phyloP scores from a whole-genome alignment of 345 rosid species.

The Salix arbutifolia region DNA sequence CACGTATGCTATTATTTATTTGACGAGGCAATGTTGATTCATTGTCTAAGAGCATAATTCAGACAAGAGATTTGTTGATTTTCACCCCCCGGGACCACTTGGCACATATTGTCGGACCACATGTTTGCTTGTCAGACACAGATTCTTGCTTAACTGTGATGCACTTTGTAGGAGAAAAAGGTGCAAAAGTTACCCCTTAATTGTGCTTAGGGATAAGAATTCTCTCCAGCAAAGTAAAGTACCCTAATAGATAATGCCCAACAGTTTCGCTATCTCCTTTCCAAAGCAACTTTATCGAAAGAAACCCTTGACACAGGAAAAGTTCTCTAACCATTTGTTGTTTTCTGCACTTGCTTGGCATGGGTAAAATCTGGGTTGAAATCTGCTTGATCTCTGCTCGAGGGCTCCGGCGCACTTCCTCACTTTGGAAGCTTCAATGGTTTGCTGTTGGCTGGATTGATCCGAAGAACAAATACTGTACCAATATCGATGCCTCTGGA shows the following conservation, averaged over 20 bases:
- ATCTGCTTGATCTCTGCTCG: conserved; percentile 72
- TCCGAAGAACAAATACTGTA: conserved; percentile 78
- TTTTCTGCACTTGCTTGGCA: conserved; percentile 19
- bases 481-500: conserved; percentile 67
- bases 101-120: neutral
- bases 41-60: neutral
- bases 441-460: conserved; percentile 89
- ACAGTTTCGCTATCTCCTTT: conserved; percentile 4
- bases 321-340: neutral
- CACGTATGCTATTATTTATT: too few relatives aligned
- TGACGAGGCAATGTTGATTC: neutral
- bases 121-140: neutral
- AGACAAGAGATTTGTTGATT: neutral
- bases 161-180: conserved; percentile 23
- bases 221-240: conserved; percentile 21
- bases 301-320: neutral
- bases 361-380: conserved; percentile 72
- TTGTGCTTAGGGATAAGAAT: conserved; percentile 6
- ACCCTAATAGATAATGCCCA: conserved; percentile 15
- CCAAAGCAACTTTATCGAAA: conserved; percentile 14
- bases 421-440: conserved; percentile 88
- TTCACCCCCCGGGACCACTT: neutral
- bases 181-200: conserved; percentile 8
- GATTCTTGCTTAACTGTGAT: conserved; percentile 27
- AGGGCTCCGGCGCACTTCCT: conserved; percentile 58